These are phyloP conservation scores for Canariomyces notabilis DNA, from an alignment of 2,329 filamentous ascomycete genomes.

Conservation along the genomic window DNA sequence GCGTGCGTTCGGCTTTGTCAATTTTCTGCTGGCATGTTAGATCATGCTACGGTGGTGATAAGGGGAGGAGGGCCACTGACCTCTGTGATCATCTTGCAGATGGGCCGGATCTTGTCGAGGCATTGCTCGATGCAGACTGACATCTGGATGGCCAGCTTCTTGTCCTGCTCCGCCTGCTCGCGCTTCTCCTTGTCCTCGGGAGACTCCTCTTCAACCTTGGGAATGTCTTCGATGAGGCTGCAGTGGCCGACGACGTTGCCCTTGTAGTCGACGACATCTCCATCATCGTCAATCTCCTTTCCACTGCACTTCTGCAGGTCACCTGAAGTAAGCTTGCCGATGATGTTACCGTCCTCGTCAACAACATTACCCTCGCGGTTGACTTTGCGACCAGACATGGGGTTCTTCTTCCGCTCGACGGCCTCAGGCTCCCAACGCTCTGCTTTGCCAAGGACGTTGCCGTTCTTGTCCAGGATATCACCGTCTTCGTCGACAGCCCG, in stretches of 20 bases:
- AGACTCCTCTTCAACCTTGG: conserved; percentile 48
- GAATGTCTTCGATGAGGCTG: conserved; percentile 59
- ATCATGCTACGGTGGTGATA: background rate
- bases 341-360: conserved; percentile 53
- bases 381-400: conserved; percentile 50
- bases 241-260: conserved; percentile 63
- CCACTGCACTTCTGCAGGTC: conserved; percentile 59
- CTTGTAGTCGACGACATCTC: conserved; percentile 66
- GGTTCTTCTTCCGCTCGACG: conserved; percentile 47
- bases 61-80: conserved; percentile 40
- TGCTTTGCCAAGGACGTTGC: conserved; percentile 52
- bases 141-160: conserved; percentile 74
- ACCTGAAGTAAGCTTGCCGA: conserved; percentile 66
- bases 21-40: conserved; percentile 51
- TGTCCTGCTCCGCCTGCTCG: conserved; percentile 59
- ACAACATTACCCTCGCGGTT: conserved; percentile 56
- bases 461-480: conserved; percentile 73
- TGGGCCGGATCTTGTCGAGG: conserved; percentile 75
- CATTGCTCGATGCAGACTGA: conserved; percentile 67
- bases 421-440: conserved; percentile 54
- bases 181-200: conserved; percentile 54
- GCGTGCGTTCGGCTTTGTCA: conserved; percentile 72
- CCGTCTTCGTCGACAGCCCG: conserved; percentile 76
- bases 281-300: conserved; percentile 65
- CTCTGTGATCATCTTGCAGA: conserved; percentile 81